These are phyloP conservation scores for Calocybe gangraenosa DNA, from an alignment of 768 basidiomycete species.

Conservation along the genomic window DNA sequence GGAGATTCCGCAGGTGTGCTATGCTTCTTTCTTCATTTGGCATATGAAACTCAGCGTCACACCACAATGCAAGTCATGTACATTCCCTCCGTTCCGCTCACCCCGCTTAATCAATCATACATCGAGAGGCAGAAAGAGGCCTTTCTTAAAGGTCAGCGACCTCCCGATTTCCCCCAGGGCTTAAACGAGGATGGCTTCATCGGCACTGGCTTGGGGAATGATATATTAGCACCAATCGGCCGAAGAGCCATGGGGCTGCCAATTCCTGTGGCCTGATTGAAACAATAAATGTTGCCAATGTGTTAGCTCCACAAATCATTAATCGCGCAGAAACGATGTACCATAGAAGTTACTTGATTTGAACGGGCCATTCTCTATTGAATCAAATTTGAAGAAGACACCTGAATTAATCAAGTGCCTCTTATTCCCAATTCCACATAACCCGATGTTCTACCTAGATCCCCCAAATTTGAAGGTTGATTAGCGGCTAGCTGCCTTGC, in stretches of 20 bases:
- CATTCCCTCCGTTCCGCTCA: slow-evolving; percentile 68
- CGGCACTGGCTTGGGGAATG: slow-evolving; percentile 31
- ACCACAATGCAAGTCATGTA: slow-evolving; percentile 61
- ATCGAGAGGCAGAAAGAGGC: slow-evolving; percentile 56
- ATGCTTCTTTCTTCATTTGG: background rate
- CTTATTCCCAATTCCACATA: too few relatives aligned
- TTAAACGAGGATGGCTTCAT: slow-evolving; percentile 30
- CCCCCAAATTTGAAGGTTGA: too few relatives aligned
- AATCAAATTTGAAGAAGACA: too few relatives aligned
- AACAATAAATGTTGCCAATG: too few relatives aligned
- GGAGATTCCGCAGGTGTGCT: slow-evolving; percentile 51
- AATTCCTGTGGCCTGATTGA: slow-evolving; percentile 20
- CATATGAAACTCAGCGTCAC: background rate
- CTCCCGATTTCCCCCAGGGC: slow-evolving; percentile 66
- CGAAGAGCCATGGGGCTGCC: slow-evolving; percentile 38
- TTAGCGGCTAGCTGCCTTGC: too few relatives aligned
- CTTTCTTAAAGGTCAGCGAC: slow-evolving; percentile 57
- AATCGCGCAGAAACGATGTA: too few relatives aligned
- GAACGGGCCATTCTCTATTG: too few relatives aligned
- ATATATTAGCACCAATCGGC: slow-evolving; percentile 31
- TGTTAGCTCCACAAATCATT: too few relatives aligned
- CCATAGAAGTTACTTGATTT: too few relatives aligned
- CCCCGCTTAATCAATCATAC: slow-evolving; percentile 57
- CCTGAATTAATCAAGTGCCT: too few relatives aligned
- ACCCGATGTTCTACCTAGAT: too few relatives aligned